Percentiles rank a stretch among this genome's conserved stretches.
These are phyloP conservation scores for Prunus padus DNA, from an alignment of 306 rosid genomes.

Conservation along the genomic window DNA sequence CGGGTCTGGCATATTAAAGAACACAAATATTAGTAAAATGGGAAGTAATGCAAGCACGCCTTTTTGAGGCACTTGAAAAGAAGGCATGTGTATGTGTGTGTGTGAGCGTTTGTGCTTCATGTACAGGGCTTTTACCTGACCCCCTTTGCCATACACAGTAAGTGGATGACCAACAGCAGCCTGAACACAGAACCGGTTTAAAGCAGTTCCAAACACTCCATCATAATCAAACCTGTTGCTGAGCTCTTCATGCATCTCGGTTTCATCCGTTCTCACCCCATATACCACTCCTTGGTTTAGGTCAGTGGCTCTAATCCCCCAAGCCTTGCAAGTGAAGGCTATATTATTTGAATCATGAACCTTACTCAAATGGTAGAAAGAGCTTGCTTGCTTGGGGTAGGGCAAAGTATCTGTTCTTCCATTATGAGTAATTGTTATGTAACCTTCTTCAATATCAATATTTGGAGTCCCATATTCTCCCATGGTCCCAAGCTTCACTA, in stretches of 20 bases:
- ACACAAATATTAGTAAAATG: slow-evolving; percentile 11
- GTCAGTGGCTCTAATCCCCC: slow-evolving; percentile 97
- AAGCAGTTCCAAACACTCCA: slow-evolving; percentile 93
- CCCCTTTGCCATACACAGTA: slow-evolving; percentile 98
- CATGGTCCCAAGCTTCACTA: slow-evolving; percentile 98
- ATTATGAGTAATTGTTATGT: slow-evolving; percentile 88
- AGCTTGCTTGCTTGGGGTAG: slow-evolving; percentile 96
- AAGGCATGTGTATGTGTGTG: background rate
- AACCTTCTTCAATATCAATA: slow-evolving; percentile 97
- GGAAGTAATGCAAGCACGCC: background rate
- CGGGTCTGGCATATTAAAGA: slow-evolving; percentile 60
- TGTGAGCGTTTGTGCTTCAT: no score
- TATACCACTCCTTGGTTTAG: slow-evolving; percentile 97
- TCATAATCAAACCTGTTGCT: slow-evolving; percentile 86
- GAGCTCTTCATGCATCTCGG: slow-evolving; percentile 81
- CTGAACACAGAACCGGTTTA: slow-evolving; percentile 94
- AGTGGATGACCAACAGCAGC: slow-evolving; percentile 98
- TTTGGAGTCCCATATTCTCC: slow-evolving; percentile 99
- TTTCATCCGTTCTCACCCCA: slow-evolving; percentile 83
- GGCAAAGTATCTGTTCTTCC: slow-evolving; percentile 95
- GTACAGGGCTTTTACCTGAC: slow-evolving; percentile 64
- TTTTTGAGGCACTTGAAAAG: background rate
- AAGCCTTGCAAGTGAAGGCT: slow-evolving; percentile 99
- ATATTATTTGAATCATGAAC: slow-evolving; percentile 95
- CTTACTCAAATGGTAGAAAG: slow-evolving; percentile 94